phyloP scores from a whole-genome alignment of 1,284 basidiomycete genomes.

The Melampsora americana region DNA sequence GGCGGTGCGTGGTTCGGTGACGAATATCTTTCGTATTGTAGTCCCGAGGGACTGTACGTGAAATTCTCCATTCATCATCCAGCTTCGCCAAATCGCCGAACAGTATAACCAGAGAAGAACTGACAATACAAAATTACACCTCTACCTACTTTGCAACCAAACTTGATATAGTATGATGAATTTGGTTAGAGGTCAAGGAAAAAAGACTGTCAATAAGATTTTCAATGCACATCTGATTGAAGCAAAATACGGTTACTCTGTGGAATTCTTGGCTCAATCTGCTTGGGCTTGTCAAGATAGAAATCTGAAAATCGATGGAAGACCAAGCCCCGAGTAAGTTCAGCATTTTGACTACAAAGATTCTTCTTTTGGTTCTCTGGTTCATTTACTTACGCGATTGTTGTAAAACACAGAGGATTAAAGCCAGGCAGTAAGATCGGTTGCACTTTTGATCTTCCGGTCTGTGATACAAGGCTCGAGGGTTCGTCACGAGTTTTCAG shows the following conservation, averaged over 20 bases:
- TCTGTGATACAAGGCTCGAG: conserved; percentile 30
- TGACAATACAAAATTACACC: too few species aligned
- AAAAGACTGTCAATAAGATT: conserved; percentile 36
- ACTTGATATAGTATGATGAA: conserved; percentile 31
- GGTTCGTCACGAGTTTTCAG: conserved; percentile 1
- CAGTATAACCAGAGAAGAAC: too few species aligned
- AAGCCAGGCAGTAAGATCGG: conserved; percentile 14
- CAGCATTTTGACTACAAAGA: neutral
- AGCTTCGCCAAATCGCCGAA: too few species aligned
- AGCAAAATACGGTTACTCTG: conserved; percentile 37
- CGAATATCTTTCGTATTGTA: conserved; percentile 32
- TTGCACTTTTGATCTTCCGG: conserved; percentile 34
- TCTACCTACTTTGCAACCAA: neutral
- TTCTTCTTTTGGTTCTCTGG: neutral
- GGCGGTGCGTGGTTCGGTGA: conserved; percentile 28
- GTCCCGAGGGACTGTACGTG: conserved; percentile 38
- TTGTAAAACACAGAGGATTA: neutral
- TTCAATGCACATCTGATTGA: conserved; percentile 30
- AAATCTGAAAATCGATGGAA: conserved; percentile 39
- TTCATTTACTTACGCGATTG: neutral
- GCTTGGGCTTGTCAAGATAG: conserved; percentile 40
- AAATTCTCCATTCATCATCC: too few species aligned
- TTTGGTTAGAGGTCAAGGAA: conserved; percentile 24
- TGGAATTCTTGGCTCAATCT: conserved; percentile 36
- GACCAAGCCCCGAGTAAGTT: conserved; percentile 23